Evolutionary conservation across 2,329 filamentous ascomycete genomes (phyloP).

Genomic region (Exophiala sideris): DNA sequence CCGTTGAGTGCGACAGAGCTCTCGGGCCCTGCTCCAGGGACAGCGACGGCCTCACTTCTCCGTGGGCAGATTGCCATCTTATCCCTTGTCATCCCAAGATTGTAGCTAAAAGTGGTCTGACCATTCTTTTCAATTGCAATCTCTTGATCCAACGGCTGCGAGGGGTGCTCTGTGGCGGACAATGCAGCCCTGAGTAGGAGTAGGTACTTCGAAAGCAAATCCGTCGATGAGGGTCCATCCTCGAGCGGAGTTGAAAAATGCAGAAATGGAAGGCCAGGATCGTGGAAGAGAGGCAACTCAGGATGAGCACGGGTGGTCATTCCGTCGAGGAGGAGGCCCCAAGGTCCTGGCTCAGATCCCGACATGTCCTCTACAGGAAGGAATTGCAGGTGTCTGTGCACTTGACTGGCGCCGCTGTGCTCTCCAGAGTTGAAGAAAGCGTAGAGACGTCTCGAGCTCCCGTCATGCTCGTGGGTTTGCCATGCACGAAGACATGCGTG

Average conservation of each 20-base stretch:
- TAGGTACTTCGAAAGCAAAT: slow-evolving; percentile 38
- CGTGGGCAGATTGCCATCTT: slow-evolving; percentile 55
- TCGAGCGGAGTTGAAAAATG: slow-evolving; percentile 25
- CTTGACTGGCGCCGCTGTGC: slow-evolving; percentile 48
- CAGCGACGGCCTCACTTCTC: slow-evolving; percentile 42
- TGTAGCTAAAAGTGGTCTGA: slow-evolving; percentile 51
- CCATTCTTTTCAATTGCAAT: slow-evolving; percentile 18
- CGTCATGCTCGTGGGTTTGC: slow-evolving; percentile 27
- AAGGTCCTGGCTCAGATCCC: slow-evolving; percentile 32
- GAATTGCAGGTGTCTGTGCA: slow-evolving; percentile 48
- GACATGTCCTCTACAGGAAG: slow-evolving; percentile 46
- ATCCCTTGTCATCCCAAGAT: slow-evolving; percentile 54
- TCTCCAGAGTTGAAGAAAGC: slow-evolving; percentile 51
- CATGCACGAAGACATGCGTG: slow-evolving; percentile 43
- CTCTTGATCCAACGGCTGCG: slow-evolving; percentile 7
- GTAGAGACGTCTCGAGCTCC: slow-evolving; percentile 34
- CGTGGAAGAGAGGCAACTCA: slow-evolving; percentile 51
- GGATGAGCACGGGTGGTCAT: slow-evolving; percentile 28
- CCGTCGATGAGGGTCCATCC: slow-evolving; percentile 17
- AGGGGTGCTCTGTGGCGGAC: slow-evolving; percentile 3
- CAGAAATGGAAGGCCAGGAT: slow-evolving; percentile 33
- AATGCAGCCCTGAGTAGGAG: slow-evolving; percentile 42
- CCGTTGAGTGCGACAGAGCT: slow-evolving; percentile 53
- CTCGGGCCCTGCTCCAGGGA: slow-evolving; percentile 40
- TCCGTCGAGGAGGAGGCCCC: slow-evolving; percentile 50